Evolutionary conservation across 768 basidiomycete species (phyloP).

Genomic region (Lactarius akahatsu): DNA sequence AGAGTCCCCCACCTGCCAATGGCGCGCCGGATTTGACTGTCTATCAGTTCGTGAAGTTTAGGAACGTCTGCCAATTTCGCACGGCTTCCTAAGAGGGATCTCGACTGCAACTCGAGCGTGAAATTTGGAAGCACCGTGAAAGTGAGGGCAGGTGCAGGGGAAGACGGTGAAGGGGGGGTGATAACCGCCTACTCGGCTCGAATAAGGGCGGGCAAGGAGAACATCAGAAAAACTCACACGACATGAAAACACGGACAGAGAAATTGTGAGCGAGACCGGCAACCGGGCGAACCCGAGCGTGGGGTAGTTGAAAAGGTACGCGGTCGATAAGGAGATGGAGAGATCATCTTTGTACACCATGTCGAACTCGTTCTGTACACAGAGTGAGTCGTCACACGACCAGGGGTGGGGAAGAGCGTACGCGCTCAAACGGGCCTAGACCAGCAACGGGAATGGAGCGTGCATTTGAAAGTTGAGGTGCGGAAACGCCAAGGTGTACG

Average conservation of each 20-base stretch:
- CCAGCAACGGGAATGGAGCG: slow-evolving; percentile 44
- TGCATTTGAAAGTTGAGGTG: slow-evolving; percentile 75
- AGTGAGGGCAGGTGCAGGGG: slow-evolving; percentile 58
- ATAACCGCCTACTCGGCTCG: slow-evolving; percentile 52
- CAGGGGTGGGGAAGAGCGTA: background rate
- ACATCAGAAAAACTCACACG: slow-evolving; percentile 44
- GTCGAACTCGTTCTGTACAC: slow-evolving; percentile 73
- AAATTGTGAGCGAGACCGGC: slow-evolving; percentile 78
- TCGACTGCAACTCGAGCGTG: slow-evolving; percentile 80
- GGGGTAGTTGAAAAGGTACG: slow-evolving; percentile 82
- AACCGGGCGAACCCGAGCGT: slow-evolving; percentile 79
- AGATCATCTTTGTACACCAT: slow-evolving; percentile 80
- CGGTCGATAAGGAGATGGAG: slow-evolving; percentile 80
- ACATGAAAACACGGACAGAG: slow-evolving; percentile 71
- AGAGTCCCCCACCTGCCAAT: slow-evolving; percentile 51
- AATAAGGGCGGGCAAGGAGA: slow-evolving; percentile 9
- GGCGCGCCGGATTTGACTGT: slow-evolving; percentile 54
- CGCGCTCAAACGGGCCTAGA: slow-evolving; percentile 30
- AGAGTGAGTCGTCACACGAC: slow-evolving; percentile 25
- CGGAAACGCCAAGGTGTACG: slow-evolving; percentile 77
- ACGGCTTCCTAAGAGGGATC: slow-evolving; percentile 90
- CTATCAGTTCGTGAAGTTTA: slow-evolving; percentile 93
- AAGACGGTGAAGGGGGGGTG: slow-evolving; percentile 55
- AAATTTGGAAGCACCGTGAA: slow-evolving; percentile 84
- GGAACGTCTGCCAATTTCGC: slow-evolving; percentile 98